Percentiles rank a stretch among this genome's conserved stretches.
These are phyloP conservation scores for Geopyxis carbonaria DNA, from an alignment of 495 filamentous ascomycete genomes.

Conservation along the genomic window DNA sequence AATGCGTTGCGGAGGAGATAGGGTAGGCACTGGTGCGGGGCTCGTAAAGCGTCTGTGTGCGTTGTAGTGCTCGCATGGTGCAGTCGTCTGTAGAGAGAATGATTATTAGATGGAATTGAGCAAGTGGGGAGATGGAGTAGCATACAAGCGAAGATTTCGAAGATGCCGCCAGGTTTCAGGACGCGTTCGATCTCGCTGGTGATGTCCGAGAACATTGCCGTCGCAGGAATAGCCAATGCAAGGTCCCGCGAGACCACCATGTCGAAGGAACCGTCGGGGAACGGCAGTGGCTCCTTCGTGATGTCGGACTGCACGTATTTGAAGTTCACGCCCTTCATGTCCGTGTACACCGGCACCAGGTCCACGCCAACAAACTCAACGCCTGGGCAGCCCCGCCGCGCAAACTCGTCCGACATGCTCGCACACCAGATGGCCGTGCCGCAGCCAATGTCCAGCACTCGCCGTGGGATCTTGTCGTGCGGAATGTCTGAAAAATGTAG, in stretches of 20 bases:
- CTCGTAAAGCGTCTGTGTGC: constrained; percentile 27
- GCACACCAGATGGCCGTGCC: constrained; percentile 82
- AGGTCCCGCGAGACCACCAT: constrained; percentile 82
- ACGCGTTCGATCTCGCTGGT: constrained; percentile 65
- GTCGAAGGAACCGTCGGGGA: constrained; percentile 71
- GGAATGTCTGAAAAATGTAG: constrained; percentile 58
- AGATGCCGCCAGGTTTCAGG: constrained; percentile 55
- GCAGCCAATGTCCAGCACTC: constrained; percentile 74
- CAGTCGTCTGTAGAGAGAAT: constrained; percentile 49
- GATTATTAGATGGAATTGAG: constrained; percentile 46
- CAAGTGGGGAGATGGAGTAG: background rate
- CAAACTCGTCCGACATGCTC: constrained; percentile 21
- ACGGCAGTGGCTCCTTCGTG: constrained; percentile 60
- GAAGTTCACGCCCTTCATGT: constrained; percentile 54
- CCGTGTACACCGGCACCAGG: constrained; percentile 56
- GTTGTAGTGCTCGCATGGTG: constrained; percentile 19
- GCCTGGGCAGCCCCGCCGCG: constrained; percentile 17
- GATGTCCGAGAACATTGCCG: constrained; percentile 42
- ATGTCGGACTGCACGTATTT: constrained; percentile 82
- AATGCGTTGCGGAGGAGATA: constrained; percentile 67
- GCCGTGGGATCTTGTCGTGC: constrained; percentile 47
- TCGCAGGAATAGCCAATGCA: constrained; percentile 46
- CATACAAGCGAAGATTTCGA: constrained; percentile 40
- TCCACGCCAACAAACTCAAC: constrained; percentile 73
- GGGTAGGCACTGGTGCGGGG: constrained; percentile 59